Evolutionary conservation across 805 yeast species (phyloP).

Genomic region (Candida gorgasii): DNA sequence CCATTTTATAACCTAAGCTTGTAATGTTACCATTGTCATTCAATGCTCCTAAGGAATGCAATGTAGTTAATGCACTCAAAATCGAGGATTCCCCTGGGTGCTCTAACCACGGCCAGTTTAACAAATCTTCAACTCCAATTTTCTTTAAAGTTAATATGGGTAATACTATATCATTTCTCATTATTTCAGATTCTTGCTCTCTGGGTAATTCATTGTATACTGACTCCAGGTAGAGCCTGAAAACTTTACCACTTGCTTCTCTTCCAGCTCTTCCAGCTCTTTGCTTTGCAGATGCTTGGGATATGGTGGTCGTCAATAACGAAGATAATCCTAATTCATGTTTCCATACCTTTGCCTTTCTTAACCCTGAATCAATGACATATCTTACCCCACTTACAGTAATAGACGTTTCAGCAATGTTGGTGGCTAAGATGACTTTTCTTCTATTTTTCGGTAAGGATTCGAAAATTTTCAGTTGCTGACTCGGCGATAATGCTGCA

Average conservation of each 20-base stretch:
- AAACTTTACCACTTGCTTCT: constrained; percentile 87
- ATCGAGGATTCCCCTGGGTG: constrained; percentile 82
- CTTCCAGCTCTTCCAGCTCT: constrained; percentile 83
- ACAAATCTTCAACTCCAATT: constrained; percentile 78
- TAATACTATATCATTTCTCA: constrained; percentile 79
- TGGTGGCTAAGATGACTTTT: constrained; percentile 88
- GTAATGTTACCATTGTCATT: constrained; percentile 78
- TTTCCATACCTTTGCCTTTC: constrained; percentile 94
- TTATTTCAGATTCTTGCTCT: constrained; percentile 92
- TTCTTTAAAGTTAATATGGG: constrained; percentile 84
- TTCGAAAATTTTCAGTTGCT: constrained; percentile 79
- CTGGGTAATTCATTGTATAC: constrained; percentile 62
- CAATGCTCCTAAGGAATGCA: constrained; percentile 78
- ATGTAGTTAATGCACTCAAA: constrained; percentile 71
- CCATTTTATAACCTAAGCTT: constrained; percentile 78
- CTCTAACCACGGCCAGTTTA: constrained; percentile 91
- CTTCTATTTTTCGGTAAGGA: constrained; percentile 65
- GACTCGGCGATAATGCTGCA: constrained; percentile 87
- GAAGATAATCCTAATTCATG: constrained; percentile 93
- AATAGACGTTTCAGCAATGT: constrained; percentile 96
- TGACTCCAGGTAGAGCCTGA: constrained; percentile 74
- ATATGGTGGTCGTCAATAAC: constrained; percentile 84
- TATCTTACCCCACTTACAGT: constrained; percentile 94
- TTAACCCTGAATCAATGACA: constrained; percentile 88
- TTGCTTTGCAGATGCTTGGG: constrained; percentile 78